These are phyloP conservation scores for Penicillium sp. DNA, from an alignment of 2,329 filamentous ascomycete genomes.

Conservation along the genomic window DNA sequence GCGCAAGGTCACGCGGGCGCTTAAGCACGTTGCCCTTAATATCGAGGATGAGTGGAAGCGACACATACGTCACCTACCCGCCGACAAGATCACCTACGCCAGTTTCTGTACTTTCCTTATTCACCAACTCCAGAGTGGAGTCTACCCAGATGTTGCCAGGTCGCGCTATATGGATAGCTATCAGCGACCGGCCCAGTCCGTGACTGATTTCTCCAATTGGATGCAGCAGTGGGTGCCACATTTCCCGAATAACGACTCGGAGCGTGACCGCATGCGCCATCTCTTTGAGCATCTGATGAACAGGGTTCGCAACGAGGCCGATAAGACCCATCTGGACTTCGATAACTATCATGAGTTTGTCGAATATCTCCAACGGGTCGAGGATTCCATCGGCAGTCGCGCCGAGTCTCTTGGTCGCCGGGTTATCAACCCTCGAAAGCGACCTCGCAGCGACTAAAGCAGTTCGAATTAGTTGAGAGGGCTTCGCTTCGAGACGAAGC, in stretches of 20 bases:
- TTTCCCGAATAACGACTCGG: conserved; percentile 3
- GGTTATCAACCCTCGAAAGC: conserved; percentile 5
- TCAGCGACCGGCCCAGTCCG: conserved; percentile 6
- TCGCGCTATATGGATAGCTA: conserved; percentile 2
- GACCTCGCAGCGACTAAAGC: conserved; percentile 6
- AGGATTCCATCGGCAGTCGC: not conserved
- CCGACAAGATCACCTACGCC: conserved; percentile 2
- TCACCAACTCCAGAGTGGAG: conserved; percentile 4
- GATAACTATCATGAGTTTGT: conserved; percentile 12
- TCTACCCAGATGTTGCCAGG: not conserved
- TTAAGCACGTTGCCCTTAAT: conserved; percentile 6
- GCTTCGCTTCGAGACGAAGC: not conserved
- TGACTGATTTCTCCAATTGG: conserved; percentile 12
- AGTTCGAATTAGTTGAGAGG: not conserved
- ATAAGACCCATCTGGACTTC: conserved; percentile 12
- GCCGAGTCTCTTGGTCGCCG: conserved; percentile 1
- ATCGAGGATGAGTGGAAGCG: conserved; percentile 11
- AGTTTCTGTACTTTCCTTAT: conserved; percentile 17
- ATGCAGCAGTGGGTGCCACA: conserved; percentile 11
- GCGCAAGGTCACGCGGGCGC: conserved; percentile 7
- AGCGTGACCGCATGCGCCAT: conserved; percentile 15
- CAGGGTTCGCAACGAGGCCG: not conserved
- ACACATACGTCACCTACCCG: not conserved
- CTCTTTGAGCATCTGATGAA: conserved; percentile 11
- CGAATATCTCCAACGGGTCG: conserved; percentile 6